Percentiles rank a stretch among this genome's conserved stretches.
Conservation (phyloP, 176 grass and related monocot species). For the Oryza punctata region DNA sequence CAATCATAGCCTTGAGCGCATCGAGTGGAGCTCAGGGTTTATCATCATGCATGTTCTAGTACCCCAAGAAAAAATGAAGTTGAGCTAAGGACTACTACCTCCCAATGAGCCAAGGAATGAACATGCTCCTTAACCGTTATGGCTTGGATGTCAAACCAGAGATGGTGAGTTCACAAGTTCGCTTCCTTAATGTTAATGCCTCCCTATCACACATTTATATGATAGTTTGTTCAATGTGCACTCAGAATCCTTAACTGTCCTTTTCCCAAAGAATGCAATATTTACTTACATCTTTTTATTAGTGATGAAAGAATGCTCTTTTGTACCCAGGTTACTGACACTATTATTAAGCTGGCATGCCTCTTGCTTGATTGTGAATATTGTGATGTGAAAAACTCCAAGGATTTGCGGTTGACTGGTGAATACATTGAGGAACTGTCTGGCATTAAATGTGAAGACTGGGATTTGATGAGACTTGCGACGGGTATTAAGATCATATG, state of each 20-base stretch:
- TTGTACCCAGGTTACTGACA: neutral
- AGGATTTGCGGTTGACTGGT: neutral
- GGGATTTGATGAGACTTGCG: neutral
- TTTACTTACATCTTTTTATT: neutral
- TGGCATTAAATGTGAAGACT: neutral
- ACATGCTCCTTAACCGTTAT: no score
- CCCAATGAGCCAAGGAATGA: neutral
- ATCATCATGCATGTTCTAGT: conserved; percentile 4
- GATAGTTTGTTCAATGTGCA: neutral
- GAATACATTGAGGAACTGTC: conserved; percentile 7
- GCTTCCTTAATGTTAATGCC: neutral
- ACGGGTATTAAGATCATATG: neutral
- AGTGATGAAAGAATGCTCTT: conserved; percentile 8
- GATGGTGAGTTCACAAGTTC: conserved; percentile 28
- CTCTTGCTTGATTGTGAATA: conserved; percentile 12
- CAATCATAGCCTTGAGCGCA: no score
- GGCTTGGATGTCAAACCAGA: conserved; percentile 7
- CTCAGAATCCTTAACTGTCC: neutral
- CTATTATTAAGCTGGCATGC: neutral
- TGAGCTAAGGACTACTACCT: neutral
- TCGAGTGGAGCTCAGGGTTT: no score
- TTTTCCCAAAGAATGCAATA: neutral
- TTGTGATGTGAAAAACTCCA: neutral
- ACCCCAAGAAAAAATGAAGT: conserved; percentile 24
- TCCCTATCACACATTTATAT: neutral